Percentiles rank a stretch among this genome's conserved stretches.
Conservation (phyloP, 805 yeast genomes). For the Huiozyma naganishii region DNA sequence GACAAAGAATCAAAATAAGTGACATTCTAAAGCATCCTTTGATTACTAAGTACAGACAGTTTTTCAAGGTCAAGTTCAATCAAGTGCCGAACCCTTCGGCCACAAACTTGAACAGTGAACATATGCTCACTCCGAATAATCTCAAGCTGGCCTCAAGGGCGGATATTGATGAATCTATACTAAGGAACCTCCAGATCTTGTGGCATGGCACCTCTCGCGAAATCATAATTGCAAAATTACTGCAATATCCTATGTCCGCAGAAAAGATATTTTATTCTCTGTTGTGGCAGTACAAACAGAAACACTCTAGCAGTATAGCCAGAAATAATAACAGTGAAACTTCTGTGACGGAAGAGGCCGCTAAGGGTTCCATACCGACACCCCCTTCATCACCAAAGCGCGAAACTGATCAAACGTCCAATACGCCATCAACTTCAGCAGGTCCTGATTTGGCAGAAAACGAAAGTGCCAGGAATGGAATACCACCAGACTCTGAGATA, state of each 20-base stretch:
- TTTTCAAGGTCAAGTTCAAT: constrained; percentile 11
- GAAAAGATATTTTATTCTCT: constrained; percentile 76
- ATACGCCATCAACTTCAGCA: neutral
- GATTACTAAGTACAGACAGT: constrained; percentile 45
- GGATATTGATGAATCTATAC: constrained; percentile 63
- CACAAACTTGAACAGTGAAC: constrained; percentile 18
- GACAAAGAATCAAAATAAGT: constrained; percentile 55
- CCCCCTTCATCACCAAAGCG: neutral
- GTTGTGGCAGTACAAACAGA: constrained; percentile 64
- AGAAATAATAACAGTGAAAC: neutral
- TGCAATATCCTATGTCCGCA: constrained; percentile 48
- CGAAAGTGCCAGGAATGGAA: neutral
- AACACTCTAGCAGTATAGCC: constrained; percentile 32
- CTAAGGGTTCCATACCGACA: neutral
- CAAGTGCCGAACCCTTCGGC: constrained; percentile 13
- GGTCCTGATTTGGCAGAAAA: neutral
- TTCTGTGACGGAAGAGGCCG: neutral
- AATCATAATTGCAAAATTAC: constrained; percentile 43
- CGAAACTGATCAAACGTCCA: neutral
- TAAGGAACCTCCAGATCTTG: constrained; percentile 62
- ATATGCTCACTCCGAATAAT: constrained; percentile 9
- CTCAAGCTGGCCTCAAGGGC: constrained; percentile 21
- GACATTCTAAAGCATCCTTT: constrained; percentile 69
- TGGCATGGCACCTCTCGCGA: constrained; percentile 69
- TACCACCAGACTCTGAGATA: neutral